Evolutionary conservation across 2,329 filamentous ascomycete species (phyloP).

Genomic region (Alternaria postmessia): DNA sequence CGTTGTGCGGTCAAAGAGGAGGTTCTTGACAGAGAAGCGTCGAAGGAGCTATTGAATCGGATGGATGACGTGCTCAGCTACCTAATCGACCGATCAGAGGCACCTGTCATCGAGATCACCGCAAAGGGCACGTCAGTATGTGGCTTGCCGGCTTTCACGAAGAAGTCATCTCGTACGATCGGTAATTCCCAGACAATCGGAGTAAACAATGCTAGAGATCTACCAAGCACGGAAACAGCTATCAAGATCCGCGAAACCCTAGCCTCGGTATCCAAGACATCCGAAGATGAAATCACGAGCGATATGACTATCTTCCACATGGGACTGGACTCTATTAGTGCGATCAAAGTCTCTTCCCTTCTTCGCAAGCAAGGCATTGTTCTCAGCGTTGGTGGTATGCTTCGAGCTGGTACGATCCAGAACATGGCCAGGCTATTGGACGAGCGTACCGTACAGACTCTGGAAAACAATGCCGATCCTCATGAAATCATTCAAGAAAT

Average conservation of each 20-base stretch:
- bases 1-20: constrained; percentile 73
- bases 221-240: constrained; percentile 46
- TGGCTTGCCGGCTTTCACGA: constrained; percentile 61
- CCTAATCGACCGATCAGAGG: constrained; percentile 61
- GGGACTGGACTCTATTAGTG: constrained; percentile 89
- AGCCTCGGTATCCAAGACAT: constrained; percentile 67
- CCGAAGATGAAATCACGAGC: constrained; percentile 65
- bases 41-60: constrained; percentile 61
- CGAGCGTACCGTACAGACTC: constrained; percentile 6
- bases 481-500: constrained; percentile 17
- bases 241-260: constrained; percentile 57
- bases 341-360: constrained; percentile 80
- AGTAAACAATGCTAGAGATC: background rate
- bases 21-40: constrained; percentile 59
- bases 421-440: constrained; percentile 65
- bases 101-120: constrained; percentile 64
- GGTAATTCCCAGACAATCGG: background rate
- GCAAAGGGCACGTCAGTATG: constrained; percentile 68
- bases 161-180: background rate
- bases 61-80: constrained; percentile 68
- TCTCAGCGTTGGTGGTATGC: constrained; percentile 74
- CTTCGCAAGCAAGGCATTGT: constrained; percentile 70
- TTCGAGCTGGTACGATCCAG: constrained; percentile 69
- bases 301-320: constrained; percentile 79
- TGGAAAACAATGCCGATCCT: constrained; percentile 9